Percentiles rank a stretch among this genome's conserved stretches.
phyloP scores from a whole-genome alignment of 352 stramenopile species.

The Achlya hypogyna region DNA sequence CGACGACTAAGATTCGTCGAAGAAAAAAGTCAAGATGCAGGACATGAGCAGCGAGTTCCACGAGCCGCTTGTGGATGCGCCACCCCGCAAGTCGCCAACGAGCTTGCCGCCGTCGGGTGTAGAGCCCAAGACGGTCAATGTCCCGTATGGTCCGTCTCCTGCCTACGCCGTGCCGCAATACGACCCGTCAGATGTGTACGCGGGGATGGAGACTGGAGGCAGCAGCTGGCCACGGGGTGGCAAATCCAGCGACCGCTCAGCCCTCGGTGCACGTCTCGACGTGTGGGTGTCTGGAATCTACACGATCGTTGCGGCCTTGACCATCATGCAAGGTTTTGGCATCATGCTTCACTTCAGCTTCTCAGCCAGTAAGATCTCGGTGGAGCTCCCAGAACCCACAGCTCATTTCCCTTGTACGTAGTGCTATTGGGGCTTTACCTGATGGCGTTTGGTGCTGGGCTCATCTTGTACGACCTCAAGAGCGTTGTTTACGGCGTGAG shows the following conservation, averaged over 20 bases:
- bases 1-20: conserved; percentile 4
- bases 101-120: conserved; percentile 22
- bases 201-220: conserved; percentile 26
- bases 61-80: conserved; percentile 45
- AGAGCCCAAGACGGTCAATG: conserved; percentile 17
- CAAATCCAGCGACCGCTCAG: conserved; percentile 33
- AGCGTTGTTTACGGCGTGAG: conserved; percentile 72
- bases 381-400: conserved; percentile 5
- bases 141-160: conserved; percentile 60
- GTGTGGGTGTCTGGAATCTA: conserved; percentile 82
- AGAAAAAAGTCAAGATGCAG: conserved; percentile 37
- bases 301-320: conserved; percentile 70
- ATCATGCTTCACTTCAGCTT: conserved; percentile 72
- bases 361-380: conserved; percentile 34
- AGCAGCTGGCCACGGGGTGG: conserved; percentile 38
- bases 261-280: conserved; percentile 43
- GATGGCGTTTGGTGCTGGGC: conserved; percentile 67
- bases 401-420: conserved; percentile 23
- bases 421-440: conserved; percentile 71
- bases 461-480: conserved; percentile 82
- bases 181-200: conserved; percentile 46
- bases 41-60: conserved; percentile 65
- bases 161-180: conserved; percentile 76
- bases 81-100: background rate
- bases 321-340: conserved; percentile 73